Evolutionary conservation across 257 asterid genomes (phyloP).

Genomic region (Scutellaria barbata): DNA sequence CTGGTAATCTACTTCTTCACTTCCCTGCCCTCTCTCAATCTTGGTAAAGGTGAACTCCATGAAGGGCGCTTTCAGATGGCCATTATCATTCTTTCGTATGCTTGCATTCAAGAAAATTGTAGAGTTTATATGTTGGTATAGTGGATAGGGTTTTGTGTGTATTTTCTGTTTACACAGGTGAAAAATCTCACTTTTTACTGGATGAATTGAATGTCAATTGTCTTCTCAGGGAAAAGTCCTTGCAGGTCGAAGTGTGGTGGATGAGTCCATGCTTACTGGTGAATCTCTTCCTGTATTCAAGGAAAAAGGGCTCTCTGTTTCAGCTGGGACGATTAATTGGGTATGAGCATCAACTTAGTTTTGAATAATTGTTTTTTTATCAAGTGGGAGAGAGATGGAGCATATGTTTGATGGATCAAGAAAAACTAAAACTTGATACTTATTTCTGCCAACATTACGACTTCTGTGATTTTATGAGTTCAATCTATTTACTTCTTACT

Average conservation of each 20-base stretch:
- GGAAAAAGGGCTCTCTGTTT: constrained; percentile 77
- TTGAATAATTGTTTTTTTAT: neutral
- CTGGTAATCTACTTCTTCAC: neutral
- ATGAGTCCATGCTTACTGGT: constrained; percentile 98
- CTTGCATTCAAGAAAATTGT: constrained; percentile 22
- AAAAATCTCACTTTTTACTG: constrained; percentile 28
- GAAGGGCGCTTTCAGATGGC: neutral
- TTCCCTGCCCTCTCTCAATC: neutral
- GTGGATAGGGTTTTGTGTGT: constrained; percentile 19
- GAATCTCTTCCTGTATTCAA: constrained; percentile 98
- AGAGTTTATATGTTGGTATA: constrained; percentile 16
- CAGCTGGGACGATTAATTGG: constrained; percentile 98
- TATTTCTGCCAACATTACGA: neutral
- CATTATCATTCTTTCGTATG: constrained; percentile 1
- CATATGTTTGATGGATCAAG: neutral
- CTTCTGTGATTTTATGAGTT: neutral
- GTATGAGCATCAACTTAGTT: constrained; percentile 49
- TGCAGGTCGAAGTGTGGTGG: constrained; percentile 99
- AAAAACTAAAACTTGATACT: constrained; percentile 5
- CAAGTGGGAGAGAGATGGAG: neutral
- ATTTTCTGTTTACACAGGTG: constrained; percentile 28
- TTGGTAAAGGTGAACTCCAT: neutral
- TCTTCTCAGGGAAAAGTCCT: constrained; percentile 77
- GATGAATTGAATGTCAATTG: constrained; percentile 35
- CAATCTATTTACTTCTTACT: neutral